These are phyloP conservation scores for Elaeis oleifera DNA, from an alignment of 202 grass and related monocot genomes.

Conservation along the genomic window DNA sequence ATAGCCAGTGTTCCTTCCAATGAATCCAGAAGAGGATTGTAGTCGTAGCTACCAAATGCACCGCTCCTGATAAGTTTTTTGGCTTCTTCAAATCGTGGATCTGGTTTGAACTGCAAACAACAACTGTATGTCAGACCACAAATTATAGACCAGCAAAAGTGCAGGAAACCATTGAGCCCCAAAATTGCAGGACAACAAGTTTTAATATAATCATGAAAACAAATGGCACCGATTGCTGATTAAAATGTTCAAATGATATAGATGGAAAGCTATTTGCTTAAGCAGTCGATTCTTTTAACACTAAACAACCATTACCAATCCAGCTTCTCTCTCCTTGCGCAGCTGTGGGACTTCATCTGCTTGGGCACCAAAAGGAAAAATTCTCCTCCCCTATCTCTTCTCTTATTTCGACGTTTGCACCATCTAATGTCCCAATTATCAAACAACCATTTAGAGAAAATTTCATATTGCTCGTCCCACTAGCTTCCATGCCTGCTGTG, in stretches of 20 bases:
- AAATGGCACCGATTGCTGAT: too few relatives aligned
- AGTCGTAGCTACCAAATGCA: constrained; percentile 76
- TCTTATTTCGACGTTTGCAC: constrained; percentile 98
- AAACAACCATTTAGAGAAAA: constrained; percentile 90
- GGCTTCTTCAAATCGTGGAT: constrained; percentile 87
- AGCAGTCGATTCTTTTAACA: too few relatives aligned
- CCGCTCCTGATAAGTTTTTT: constrained; percentile 67
- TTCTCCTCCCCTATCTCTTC: constrained; percentile 91
- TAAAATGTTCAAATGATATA: too few relatives aligned
- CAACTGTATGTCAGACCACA: constrained; percentile 9
- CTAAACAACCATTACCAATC: constrained; percentile 37
- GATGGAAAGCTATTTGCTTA: too few relatives aligned
- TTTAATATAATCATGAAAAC: too few relatives aligned
- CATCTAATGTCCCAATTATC: constrained; percentile 95
- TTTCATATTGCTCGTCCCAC: constrained; percentile 99
- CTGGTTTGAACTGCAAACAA: constrained; percentile 73
- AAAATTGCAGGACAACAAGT: too few relatives aligned
- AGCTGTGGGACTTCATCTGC: constrained; percentile 78
- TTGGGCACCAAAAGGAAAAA: constrained; percentile 95
- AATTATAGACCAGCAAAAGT: not conserved
- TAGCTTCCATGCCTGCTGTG: constrained; percentile 99
- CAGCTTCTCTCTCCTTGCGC: constrained; percentile 88
- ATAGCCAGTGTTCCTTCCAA: constrained; percentile 90
- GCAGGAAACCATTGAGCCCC: too few relatives aligned
- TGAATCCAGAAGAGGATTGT: constrained; percentile 80